These are phyloP conservation scores for Onygenales sp. DNA, from an alignment of 2,329 filamentous ascomycete genomes.

Conservation along the genomic window DNA sequence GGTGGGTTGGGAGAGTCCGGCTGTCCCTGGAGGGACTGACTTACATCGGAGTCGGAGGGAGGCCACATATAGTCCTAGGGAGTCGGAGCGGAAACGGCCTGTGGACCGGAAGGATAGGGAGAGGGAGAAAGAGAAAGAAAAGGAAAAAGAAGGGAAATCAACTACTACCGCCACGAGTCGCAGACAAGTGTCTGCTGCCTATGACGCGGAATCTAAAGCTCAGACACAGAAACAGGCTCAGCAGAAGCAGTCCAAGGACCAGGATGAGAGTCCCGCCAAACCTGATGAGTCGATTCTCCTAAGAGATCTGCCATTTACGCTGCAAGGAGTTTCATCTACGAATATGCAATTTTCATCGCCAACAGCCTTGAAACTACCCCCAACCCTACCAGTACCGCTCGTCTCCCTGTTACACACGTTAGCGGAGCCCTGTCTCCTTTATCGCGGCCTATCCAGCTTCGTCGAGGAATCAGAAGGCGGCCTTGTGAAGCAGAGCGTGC, in stretches of 20 bases:
- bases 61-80: constrained; percentile 8
- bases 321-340: constrained; percentile 84
- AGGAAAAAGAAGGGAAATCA: constrained; percentile 12
- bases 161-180: background rate
- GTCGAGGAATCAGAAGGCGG: constrained; percentile 73
- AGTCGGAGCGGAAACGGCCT: background rate
- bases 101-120: background rate
- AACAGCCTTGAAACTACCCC: constrained; percentile 63
- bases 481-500: constrained; percentile 82
- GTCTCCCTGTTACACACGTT: constrained; percentile 80
- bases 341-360: constrained; percentile 67
- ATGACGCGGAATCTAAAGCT: background rate
- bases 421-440: constrained; percentile 89
- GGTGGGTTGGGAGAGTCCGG: constrained; percentile 19
- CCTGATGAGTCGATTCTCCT: constrained; percentile 52
- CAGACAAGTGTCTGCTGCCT: background rate
- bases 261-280: constrained; percentile 4
- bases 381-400: constrained; percentile 71
- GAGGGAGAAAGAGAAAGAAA: constrained; percentile 12
- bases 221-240: constrained; percentile 10
- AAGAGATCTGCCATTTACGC: constrained; percentile 79
- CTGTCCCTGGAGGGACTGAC: constrained; percentile 11
- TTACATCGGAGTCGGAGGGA: constrained; percentile 4
- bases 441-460: constrained; percentile 69
- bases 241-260: constrained; percentile 7